Conservation (phyloP, 2,329 filamentous ascomycete genomes). For the Mycosphaerella sp. region DNA sequence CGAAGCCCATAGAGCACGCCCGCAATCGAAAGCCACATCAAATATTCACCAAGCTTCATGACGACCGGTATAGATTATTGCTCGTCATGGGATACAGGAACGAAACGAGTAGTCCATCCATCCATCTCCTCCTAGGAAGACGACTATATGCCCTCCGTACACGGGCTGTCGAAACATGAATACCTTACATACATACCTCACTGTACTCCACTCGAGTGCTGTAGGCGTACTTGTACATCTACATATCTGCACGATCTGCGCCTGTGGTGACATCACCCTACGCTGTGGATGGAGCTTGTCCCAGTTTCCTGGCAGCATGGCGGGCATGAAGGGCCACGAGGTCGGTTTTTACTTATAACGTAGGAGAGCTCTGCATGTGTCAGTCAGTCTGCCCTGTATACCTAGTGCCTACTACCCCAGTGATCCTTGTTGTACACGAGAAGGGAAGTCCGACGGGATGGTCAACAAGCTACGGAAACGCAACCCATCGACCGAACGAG, state of each 20-base stretch:
- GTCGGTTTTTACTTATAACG: background rate
- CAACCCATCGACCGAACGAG: slow-evolving; percentile 6
- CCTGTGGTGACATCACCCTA: slow-evolving; percentile 6
- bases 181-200: background rate
- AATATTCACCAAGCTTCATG: too few species aligned
- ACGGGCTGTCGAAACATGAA: background rate
- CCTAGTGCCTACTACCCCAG: background rate
- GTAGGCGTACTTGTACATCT: background rate
- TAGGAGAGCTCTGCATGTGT: background rate
- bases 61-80: too few species aligned
- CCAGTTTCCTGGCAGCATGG: slow-evolving; percentile 11
- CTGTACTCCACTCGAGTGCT: background rate
- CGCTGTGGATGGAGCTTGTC: slow-evolving; percentile 10
- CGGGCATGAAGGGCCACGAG: slow-evolving; percentile 5
- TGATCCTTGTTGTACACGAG: background rate
- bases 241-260: slow-evolving; percentile 4
- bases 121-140: too few species aligned
- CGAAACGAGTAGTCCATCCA: too few species aligned
- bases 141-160: background rate
- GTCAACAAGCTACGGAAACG: slow-evolving; percentile 10
- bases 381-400: slow-evolving; percentile 7
- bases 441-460: background rate
- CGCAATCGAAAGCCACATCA: too few species aligned
- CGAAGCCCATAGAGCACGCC: too few species aligned
- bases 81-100: too few species aligned